These are phyloP conservation scores for Cajanus cajan DNA, from an alignment of 306 rosid species.

Conservation along the genomic window DNA sequence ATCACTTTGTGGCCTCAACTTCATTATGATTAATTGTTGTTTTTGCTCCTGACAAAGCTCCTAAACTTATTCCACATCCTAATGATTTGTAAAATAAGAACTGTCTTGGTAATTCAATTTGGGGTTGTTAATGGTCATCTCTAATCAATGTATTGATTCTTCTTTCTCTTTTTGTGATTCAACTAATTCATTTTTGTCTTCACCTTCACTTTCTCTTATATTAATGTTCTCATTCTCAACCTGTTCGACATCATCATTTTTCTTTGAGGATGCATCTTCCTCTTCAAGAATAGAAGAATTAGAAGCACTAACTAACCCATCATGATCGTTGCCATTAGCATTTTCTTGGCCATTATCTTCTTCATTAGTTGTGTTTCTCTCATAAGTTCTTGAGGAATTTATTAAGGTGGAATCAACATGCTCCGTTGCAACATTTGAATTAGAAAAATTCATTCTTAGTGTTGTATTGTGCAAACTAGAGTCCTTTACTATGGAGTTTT, in stretches of 20 bases:
- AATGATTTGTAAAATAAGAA: slow-evolving; percentile 35
- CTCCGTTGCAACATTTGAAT: slow-evolving; percentile 1
- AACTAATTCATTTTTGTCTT: slow-evolving; percentile 34
- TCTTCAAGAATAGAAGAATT: slow-evolving; percentile 22
- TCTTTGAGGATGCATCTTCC: slow-evolving; percentile 18
- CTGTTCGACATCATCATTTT: background rate
- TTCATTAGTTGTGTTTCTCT: slow-evolving; percentile 30
- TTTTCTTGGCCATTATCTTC: slow-evolving; percentile 32
- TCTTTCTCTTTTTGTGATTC: slow-evolving; percentile 35
- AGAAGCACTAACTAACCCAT: slow-evolving; percentile 11
- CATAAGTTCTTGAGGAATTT: slow-evolving; percentile 27
- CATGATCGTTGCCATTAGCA: slow-evolving; percentile 27
- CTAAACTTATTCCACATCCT: slow-evolving; percentile 43
- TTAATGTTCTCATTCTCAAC: slow-evolving; percentile 26
- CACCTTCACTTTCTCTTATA: slow-evolving; percentile 28
- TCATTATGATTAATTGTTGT: slow-evolving; percentile 37
- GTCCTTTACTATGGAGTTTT: slow-evolving; percentile 33
- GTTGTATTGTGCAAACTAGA: slow-evolving; percentile 33
- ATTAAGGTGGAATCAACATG: slow-evolving; percentile 39
- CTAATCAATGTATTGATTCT: background rate
- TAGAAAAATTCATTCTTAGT: slow-evolving; percentile 30
- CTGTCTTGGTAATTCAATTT: slow-evolving; percentile 21
- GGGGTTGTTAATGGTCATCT: background rate
- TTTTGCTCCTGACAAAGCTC: slow-evolving; percentile 46
- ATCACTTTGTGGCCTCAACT: slow-evolving; percentile 40